Conservation (phyloP, 495 filamentous ascomycete species). For the Lentithecium fluviatile region DNA sequence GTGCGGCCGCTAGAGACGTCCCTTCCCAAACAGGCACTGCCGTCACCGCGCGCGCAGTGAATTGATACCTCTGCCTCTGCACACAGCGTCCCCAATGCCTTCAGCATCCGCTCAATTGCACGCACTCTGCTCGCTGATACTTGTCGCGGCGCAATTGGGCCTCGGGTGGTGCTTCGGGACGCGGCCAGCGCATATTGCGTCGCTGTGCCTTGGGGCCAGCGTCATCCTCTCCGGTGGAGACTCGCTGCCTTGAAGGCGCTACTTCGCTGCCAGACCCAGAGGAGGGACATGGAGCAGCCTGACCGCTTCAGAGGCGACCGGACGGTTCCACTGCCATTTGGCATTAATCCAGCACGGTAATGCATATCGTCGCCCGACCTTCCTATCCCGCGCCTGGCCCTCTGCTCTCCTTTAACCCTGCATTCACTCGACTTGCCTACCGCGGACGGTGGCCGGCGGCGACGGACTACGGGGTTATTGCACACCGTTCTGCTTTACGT, state of each 20-base stretch:
- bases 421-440: constrained; percentile 5
- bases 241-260: no score
- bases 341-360: not conserved
- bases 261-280: constrained; percentile 1
- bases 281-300: not conserved
- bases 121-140: no score
- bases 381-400: not conserved
- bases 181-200: not conserved
- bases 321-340: constrained; percentile 23
- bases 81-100: not conserved
- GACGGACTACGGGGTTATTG: constrained; percentile 12
- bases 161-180: constrained; percentile 14
- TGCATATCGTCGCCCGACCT: not conserved
- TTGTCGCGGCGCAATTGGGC: not conserved
- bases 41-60: not conserved
- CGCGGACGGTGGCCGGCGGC: constrained; percentile 16
- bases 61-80: not conserved
- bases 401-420: not conserved
- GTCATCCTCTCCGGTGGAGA: no score
- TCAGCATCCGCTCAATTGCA: no score
- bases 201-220: constrained; percentile 2
- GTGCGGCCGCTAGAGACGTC: not conserved
- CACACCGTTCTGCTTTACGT: not conserved
- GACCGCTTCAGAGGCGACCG: constrained; percentile 25
- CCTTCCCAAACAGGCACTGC: not conserved